Base-by-base conservation (phyloP, 2,329 filamentous ascomycete species). In the Trichoderma koningii region DNA sequence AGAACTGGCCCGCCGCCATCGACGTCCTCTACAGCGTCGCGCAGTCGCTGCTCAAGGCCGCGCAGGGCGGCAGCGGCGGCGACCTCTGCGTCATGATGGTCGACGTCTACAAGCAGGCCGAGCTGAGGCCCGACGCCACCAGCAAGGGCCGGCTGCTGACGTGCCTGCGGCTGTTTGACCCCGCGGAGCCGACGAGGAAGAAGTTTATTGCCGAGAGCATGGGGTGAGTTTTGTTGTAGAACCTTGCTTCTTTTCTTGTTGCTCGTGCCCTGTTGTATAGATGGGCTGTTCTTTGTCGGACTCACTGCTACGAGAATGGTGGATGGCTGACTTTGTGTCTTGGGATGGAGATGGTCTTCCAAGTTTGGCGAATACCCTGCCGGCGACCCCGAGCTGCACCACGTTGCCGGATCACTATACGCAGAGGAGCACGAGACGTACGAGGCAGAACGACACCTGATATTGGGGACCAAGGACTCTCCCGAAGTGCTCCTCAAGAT, bases 371-470 rank as follows among this genome's bases (percentile, higher is more conserved):
- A 95, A 52, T 92, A 91, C 75, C 93, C 95, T 55, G 90, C 92
- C 57, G 95, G 95, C 66, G 95, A 99, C 74, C 90, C 94, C 3
- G 95, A 98, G 73, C 82, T 99, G 64, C 95, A 99, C 78, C 93
- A 98, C 78, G 93, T 96, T 50, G 89, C 89, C 42, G 95, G 95
- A 57, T 88, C 87, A 38, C 81, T 97, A 50, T 97, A 92, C 76
- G 94, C 93, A n/a, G 90, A 96, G 73, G 94, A 97, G 71, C 90
- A 93, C 76, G 92, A 97, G 67, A 86, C 89, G 28, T 96, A 97
- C 81, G 93, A 97, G 66, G 95, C 96, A 15, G 96, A 99, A 78
- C 86, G 88, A 71, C 95, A 99, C 77, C 83, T 99, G 63, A 78
- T 93, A 55, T 83, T 97, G 45, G 96, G 95, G 67, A 98, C 93